These are phyloP conservation scores for Lasiodiplodia sp. DNA, from an alignment of 2,329 filamentous ascomycete species.

Conservation along the genomic window DNA sequence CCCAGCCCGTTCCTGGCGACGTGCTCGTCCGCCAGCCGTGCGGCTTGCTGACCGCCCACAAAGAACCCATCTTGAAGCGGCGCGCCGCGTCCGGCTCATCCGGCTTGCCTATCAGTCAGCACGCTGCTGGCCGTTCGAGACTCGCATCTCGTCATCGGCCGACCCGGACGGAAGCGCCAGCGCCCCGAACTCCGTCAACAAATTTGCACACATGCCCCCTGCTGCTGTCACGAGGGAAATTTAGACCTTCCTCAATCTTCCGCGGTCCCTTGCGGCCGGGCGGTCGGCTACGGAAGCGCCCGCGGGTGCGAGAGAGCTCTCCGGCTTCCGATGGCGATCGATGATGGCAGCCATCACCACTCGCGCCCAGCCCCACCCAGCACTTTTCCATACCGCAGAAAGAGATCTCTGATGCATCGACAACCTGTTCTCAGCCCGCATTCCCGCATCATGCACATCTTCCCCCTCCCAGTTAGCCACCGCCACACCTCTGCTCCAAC, in stretches of 20 bases:
- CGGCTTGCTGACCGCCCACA: background rate
- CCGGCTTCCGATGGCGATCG: background rate
- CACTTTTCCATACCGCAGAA: background rate
- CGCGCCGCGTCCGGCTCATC: conserved; percentile 14
- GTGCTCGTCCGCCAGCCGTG: background rate
- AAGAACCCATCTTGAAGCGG: background rate
- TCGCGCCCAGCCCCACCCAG: background rate
- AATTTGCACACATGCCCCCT: background rate
- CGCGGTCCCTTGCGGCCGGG: background rate
- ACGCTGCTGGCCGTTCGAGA: conserved; percentile 5
- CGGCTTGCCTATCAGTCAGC: conserved; percentile 3
- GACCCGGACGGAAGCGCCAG: conserved; percentile 5
- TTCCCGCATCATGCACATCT: background rate
- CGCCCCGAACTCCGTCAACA: conserved; percentile 6
- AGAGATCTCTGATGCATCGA: background rate
- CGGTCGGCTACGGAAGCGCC: background rate
- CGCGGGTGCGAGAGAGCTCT: background rate
- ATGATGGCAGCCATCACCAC: conserved; percentile 5
- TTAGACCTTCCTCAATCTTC: background rate
- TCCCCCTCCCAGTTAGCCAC: background rate
- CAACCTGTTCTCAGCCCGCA: background rate
- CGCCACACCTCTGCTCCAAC: background rate
- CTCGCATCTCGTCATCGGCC: conserved; percentile 7
- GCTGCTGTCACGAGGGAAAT: conserved; percentile 2
- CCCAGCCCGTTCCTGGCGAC: conserved; percentile 3